phyloP scores from a whole-genome alignment of 306 rosid genomes.

The Lathyrus sativus region DNA sequence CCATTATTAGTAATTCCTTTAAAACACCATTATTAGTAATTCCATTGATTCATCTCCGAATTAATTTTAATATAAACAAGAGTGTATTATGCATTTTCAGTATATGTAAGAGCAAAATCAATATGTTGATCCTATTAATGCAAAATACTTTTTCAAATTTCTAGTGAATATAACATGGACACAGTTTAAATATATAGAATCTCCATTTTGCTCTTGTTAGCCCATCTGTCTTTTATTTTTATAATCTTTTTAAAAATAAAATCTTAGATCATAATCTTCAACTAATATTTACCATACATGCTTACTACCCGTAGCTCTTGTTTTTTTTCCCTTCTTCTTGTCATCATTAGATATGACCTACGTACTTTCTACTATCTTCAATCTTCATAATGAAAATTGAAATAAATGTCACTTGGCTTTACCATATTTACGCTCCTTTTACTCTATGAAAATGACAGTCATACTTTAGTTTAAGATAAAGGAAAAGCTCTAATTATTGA shows the following conservation, averaged over 20 bases:
- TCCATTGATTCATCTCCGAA: no score
- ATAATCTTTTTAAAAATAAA: not conserved
- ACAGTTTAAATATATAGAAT: not conserved
- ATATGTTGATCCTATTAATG: no score
- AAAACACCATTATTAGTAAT: no score
- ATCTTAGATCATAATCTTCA: not conserved
- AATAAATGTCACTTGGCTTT: not conserved
- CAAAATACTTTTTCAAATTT: no score
- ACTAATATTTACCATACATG: not conserved
- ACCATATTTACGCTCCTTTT: not conserved
- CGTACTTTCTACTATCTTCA: constrained; percentile 9
- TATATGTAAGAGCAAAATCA: no score
- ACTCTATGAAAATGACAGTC: constrained; percentile 23
- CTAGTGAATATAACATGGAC: no score
- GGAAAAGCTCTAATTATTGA: constrained; percentile 18
- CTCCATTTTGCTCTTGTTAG: not conserved
- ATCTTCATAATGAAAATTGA: not conserved
- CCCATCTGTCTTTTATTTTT: not conserved
- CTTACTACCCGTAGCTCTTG: not conserved
- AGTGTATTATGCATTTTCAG: no score
- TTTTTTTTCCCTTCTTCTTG: not conserved
- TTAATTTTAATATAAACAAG: no score
- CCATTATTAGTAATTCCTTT: no score
- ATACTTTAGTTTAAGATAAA: constrained; percentile 10
- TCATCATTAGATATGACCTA: not conserved